These are phyloP conservation scores for Umbilicus rupestris DNA, from an alignment of 164 flowering plant species.

Conservation along the genomic window DNA sequence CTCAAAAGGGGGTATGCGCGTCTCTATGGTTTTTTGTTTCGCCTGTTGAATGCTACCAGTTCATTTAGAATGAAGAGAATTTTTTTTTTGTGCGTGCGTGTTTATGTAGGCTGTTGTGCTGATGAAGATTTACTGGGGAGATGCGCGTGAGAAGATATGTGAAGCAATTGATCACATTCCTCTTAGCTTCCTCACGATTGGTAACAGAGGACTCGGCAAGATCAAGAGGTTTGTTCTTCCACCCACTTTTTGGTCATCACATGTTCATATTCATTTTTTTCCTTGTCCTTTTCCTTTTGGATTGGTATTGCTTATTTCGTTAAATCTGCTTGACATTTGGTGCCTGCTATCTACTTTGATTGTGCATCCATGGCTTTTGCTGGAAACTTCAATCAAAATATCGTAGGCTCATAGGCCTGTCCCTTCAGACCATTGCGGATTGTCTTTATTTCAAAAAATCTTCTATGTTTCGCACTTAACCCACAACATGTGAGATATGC, in stretches of 20 bases:
- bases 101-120: slow-evolving; percentile 53
- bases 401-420: no score
- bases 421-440: no score
- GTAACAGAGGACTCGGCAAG: slow-evolving; percentile 84
- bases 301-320: not conserved
- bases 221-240: slow-evolving; percentile 45
- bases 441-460: no score
- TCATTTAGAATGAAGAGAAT: not conserved
- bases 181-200: slow-evolving; percentile 59
- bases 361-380: no score
- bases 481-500: no score
- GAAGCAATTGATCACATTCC: slow-evolving; percentile 75
- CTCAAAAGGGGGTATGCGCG: slow-evolving; percentile 49
- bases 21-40: not conserved
- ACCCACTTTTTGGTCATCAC: not conserved
- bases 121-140: slow-evolving; percentile 88
- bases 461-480: no score
- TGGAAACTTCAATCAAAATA: no score
- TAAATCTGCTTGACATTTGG: not conserved
- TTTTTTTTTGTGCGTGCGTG: not conserved
- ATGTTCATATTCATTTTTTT: not conserved
- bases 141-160: slow-evolving; percentile 80
- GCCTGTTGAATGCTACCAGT: no score
- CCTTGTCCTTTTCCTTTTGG: not conserved
- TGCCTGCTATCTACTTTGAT: no score